phyloP scores from a whole-genome alignment of 2,329 filamentous ascomycete species.

The Exophiala sp. region DNA sequence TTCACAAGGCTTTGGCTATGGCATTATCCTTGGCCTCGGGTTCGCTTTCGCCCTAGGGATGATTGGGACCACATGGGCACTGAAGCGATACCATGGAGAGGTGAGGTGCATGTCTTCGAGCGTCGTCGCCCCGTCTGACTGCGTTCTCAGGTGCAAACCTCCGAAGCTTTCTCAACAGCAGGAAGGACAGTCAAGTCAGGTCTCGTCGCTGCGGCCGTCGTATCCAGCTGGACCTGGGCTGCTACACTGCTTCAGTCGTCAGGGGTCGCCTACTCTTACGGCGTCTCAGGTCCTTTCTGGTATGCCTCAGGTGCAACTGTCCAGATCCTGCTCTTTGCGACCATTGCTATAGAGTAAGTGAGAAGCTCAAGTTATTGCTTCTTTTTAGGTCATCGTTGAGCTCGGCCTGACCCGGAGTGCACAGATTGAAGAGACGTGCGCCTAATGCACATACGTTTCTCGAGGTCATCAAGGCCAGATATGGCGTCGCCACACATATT shows the following conservation, averaged over 20 bases:
- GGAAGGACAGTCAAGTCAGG: conserved; percentile 84
- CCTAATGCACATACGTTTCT: conserved; percentile 83
- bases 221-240: conserved; percentile 70
- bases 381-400: not conserved
- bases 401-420: not conserved
- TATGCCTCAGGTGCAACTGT: conserved; percentile 71
- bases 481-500: conserved; percentile 65
- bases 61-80: conserved; percentile 55
- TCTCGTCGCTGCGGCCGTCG: conserved; percentile 80
- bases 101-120: conserved; percentile 15
- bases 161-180: conserved; percentile 87
- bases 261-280: conserved; percentile 75
- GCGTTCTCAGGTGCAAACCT: conserved; percentile 63
- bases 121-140: not conserved
- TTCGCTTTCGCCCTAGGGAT: conserved; percentile 42
- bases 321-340: conserved; percentile 84
- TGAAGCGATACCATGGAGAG: conserved; percentile 63
- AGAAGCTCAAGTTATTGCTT: not conserved
- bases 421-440: conserved; percentile 65
- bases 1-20: conserved; percentile 42
- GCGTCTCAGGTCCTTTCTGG: conserved; percentile 61
- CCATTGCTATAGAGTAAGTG: conserved; percentile 67
- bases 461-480: conserved; percentile 75
- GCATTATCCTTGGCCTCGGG: conserved; percentile 47
- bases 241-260: conserved; percentile 57